Percentiles rank a stretch among this genome's conserved stretches.
phyloP scores from a whole-genome alignment of 2,329 filamentous ascomycete species.

The Sarocladium strictum region DNA sequence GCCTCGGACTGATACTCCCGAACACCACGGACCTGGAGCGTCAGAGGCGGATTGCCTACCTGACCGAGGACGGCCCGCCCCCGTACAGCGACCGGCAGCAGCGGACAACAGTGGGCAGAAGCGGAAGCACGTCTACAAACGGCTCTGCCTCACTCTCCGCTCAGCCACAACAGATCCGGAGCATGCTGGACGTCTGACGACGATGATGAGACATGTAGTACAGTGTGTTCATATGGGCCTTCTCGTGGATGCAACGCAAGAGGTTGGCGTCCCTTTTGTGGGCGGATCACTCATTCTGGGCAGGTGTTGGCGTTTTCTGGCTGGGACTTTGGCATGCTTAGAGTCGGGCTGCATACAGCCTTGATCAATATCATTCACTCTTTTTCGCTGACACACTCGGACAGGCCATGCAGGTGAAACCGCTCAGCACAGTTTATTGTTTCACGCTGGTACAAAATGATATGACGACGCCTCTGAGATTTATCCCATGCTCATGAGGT shows the following conservation, averaged over 20 bases:
- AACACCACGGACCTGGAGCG: conserved; percentile 22
- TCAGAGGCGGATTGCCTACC: conserved; percentile 30
- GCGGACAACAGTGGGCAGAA: conserved; percentile 26
- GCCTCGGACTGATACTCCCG: conserved; percentile 39
- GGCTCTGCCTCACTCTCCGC: conserved; percentile 27
- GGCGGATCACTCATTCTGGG: conserved; percentile 3
- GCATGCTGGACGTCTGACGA: conserved; percentile 51
- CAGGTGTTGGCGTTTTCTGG: conserved; percentile 1
- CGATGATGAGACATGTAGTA: not conserved
- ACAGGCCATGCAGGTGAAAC: too few relatives aligned
- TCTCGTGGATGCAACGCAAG: too few relatives aligned
- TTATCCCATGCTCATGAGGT: conserved; percentile 9
- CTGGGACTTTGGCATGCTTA: not conserved
- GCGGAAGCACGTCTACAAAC: conserved; percentile 39
- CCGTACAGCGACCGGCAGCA: conserved; percentile 20
- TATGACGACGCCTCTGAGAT: too few relatives aligned
- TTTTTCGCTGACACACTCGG: too few relatives aligned
- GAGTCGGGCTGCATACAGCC: not conserved
- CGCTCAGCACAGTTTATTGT: not conserved
- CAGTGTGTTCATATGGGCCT: not conserved
- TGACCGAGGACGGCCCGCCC: conserved; percentile 36
- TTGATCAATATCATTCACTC: conserved; percentile 3
- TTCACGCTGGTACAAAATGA: too few relatives aligned
- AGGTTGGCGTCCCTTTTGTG: not conserved
- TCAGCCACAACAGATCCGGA: conserved; percentile 49